Conservation (phyloP, 768 basidiomycete genomes). For the Podaxis sp. region DNA sequence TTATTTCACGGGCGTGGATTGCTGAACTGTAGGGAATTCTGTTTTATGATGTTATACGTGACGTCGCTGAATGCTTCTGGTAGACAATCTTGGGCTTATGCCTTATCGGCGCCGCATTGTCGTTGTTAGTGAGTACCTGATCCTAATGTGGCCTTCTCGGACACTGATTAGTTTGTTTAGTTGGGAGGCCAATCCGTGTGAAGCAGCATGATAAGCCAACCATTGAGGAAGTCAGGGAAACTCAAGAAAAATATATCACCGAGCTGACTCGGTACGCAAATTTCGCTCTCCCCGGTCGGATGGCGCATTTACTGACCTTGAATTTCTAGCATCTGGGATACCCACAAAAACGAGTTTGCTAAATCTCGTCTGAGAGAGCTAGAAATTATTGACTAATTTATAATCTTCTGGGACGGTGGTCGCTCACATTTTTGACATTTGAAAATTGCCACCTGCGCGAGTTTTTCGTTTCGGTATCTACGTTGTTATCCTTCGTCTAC, state of each 20-base stretch:
- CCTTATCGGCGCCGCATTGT: slow-evolving; percentile 94
- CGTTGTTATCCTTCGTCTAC: background rate
- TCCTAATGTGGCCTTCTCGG: background rate
- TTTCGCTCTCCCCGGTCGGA: background rate
- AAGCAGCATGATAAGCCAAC: slow-evolving; percentile 74
- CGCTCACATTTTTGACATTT: background rate
- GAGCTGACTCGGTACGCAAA: slow-evolving; percentile 76
- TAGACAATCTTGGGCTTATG: slow-evolving; percentile 94
- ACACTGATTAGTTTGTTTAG: slow-evolving; percentile 32
- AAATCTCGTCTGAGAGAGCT: slow-evolving; percentile 74
- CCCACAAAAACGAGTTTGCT: slow-evolving; percentile 93
- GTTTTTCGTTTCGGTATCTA: background rate
- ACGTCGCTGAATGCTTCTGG: background rate
- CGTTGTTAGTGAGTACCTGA: slow-evolving; percentile 80
- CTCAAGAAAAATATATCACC: slow-evolving; percentile 86
- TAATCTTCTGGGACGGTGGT: background rate
- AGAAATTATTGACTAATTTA: slow-evolving; percentile 63
- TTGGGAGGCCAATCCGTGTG: slow-evolving; percentile 86
- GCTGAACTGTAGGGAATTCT: slow-evolving; percentile 71
- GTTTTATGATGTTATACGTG: background rate
- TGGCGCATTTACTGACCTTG: background rate
- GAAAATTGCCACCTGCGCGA: background rate
- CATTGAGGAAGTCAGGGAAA: slow-evolving; percentile 71
- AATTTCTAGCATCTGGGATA: slow-evolving; percentile 74
- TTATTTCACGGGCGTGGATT: slow-evolving; percentile 96